Percentiles rank a stretch among this genome's conserved stretches.
These are phyloP conservation scores for Paramyrothecium roridum DNA, from an alignment of 2,329 filamentous ascomycete genomes.

Conservation along the genomic window DNA sequence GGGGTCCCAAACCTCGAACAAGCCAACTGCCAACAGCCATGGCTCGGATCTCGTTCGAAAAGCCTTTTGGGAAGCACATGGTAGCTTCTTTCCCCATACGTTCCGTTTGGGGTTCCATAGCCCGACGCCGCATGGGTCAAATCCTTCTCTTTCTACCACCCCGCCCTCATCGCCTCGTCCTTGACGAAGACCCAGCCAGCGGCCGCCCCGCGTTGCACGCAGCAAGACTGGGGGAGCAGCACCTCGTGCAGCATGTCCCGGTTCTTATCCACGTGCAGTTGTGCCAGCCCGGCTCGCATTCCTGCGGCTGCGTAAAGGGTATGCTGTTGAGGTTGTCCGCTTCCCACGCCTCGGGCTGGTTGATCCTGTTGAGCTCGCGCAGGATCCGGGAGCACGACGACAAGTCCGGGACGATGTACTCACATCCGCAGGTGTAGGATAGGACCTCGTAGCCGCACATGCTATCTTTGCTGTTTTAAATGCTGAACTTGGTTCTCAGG, in stretches of 20 bases:
- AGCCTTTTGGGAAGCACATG: background rate
- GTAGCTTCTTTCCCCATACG: background rate
- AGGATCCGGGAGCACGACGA: slow-evolving; percentile 17
- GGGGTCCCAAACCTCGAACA: background rate
- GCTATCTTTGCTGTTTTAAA: background rate
- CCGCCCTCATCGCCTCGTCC: background rate
- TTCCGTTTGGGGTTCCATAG: too few species aligned
- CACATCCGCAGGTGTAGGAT: slow-evolving; percentile 22
- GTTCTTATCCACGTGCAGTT: slow-evolving; percentile 10
- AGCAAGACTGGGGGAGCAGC: background rate
- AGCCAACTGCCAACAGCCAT: background rate
- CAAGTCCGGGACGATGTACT: slow-evolving; percentile 15
- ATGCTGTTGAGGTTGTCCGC: slow-evolving; percentile 12
- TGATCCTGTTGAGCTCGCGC: slow-evolving; percentile 22
- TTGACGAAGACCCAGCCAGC: background rate
- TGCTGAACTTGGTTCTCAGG: too few species aligned
- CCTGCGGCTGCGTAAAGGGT: slow-evolving; percentile 18
- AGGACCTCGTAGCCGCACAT: slow-evolving; percentile 26
- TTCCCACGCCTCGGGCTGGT: slow-evolving; percentile 20
- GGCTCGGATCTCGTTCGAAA: background rate
- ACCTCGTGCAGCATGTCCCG: background rate
- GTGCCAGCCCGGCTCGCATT: slow-evolving; percentile 19
- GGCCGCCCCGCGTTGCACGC: background rate
- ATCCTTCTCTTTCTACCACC: background rate
- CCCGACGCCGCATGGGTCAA: background rate